Evolutionary conservation across 2,329 filamentous ascomycete genomes (phyloP).

Genomic region (Endoconidiophora polonica): DNA sequence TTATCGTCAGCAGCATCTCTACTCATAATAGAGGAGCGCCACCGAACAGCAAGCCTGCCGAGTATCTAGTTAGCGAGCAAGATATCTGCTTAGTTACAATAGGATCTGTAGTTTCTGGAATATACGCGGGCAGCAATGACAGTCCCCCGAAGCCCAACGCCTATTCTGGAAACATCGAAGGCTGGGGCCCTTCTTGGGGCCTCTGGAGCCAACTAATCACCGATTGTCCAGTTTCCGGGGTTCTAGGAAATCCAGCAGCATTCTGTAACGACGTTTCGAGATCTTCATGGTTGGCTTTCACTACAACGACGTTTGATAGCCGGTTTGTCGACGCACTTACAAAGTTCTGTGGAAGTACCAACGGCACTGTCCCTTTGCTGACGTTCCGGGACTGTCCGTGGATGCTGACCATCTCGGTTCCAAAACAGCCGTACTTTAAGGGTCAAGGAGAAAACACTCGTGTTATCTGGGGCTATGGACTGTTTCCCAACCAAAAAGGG

Average conservation of each 20-base stretch:
- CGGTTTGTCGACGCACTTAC: slow-evolving; percentile 19
- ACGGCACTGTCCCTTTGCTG: slow-evolving; percentile 18
- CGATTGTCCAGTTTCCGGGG: slow-evolving; percentile 22
- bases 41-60: not conserved
- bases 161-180: slow-evolving; percentile 16
- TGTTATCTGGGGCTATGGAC: slow-evolving; percentile 25
- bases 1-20: not conserved
- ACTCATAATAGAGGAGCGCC: not conserved
- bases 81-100: slow-evolving; percentile 25
- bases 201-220: slow-evolving; percentile 25
- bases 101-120: slow-evolving; percentile 22
- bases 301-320: slow-evolving; percentile 21
- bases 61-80: slow-evolving; percentile 1
- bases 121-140: slow-evolving; percentile 7
- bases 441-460: slow-evolving; percentile 20
- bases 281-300: slow-evolving; percentile 25
- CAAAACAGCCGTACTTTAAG: slow-evolving; percentile 25
- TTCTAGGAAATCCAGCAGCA: slow-evolving; percentile 20
- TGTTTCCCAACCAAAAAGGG: slow-evolving; percentile 22
- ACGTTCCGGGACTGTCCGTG: slow-evolving; percentile 24
- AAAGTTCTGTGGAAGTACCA: slow-evolving; percentile 14
- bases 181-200: slow-evolving; percentile 24
- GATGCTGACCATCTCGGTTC: slow-evolving; percentile 25
- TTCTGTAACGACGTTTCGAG: slow-evolving; percentile 23
- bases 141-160: not conserved